Percentiles rank a stretch among this genome's conserved stretches.
phyloP scores from a whole-genome alignment of 2,329 filamentous ascomycete species.

The Venturia asperata region DNA sequence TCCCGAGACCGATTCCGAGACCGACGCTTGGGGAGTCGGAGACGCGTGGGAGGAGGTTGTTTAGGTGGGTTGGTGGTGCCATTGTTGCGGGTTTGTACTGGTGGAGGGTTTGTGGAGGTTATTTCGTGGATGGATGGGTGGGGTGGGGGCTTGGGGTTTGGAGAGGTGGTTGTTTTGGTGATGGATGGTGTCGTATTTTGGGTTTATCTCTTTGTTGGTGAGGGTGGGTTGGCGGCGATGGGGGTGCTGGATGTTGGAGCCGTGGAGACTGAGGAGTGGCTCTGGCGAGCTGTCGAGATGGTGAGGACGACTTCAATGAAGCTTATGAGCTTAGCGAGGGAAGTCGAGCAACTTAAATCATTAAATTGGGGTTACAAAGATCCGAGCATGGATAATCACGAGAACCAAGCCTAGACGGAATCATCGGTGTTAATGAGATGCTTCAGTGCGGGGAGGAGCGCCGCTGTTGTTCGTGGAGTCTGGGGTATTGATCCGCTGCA shows the following conservation, averaged over 20 bases:
- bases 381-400: neutral
- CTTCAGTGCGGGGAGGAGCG: neutral
- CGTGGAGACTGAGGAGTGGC: neutral
- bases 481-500: neutral
- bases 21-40: neutral
- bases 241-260: too few species aligned
- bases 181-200: too few species aligned
- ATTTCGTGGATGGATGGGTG: too few species aligned
- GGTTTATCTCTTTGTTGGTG: too few species aligned
- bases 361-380: neutral
- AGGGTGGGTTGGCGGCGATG: too few species aligned
- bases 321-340: neutral
- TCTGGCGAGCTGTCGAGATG: neutral
- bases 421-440: neutral
- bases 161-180: too few species aligned
- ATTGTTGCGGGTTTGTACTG: too few species aligned
- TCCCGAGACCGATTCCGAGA: conserved; percentile 5
- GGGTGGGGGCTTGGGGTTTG: too few species aligned
- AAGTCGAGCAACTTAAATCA: neutral
- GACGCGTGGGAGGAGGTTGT: conserved; percentile 1
- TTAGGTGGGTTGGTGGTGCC: neutral
- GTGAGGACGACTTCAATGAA: neutral
- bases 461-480: neutral
- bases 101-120: too few species aligned
- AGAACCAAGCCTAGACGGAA: neutral